Conservation (phyloP, 2,329 filamentous ascomycete species). For the Pestalotiopsis sp. region DNA sequence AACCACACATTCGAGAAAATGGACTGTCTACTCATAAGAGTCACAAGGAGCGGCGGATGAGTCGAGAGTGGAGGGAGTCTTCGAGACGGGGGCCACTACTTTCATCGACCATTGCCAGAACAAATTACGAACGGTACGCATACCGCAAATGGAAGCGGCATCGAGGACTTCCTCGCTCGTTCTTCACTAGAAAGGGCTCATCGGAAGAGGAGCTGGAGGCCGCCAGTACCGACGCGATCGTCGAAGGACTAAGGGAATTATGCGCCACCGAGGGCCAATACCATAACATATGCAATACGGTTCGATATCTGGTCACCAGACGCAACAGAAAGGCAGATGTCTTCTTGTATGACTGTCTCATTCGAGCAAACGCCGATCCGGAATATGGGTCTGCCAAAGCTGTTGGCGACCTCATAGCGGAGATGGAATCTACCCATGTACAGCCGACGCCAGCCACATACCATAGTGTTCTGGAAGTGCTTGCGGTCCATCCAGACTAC, state of each 20-base stretch:
- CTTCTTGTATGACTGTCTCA: constrained; percentile 71
- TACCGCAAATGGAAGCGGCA: constrained; percentile 16
- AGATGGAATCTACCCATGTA: constrained; percentile 67
- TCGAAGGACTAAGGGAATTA: constrained; percentile 46
- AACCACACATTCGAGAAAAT: neutral
- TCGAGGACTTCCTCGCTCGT: constrained; percentile 23
- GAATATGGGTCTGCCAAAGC: constrained; percentile 64
- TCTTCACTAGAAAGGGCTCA: constrained; percentile 21
- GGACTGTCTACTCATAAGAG: neutral
- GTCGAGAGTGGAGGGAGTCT: neutral
- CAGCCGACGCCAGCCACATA: constrained; percentile 66
- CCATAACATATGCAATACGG: constrained; percentile 41
- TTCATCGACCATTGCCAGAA: neutral
- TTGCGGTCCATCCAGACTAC: constrained; percentile 86
- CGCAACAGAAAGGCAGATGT: constrained; percentile 55
- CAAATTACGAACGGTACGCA: neutral
- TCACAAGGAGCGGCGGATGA: neutral
- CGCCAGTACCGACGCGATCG: constrained; percentile 39
- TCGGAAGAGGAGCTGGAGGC: constrained; percentile 22
- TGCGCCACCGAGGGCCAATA: constrained; percentile 37
- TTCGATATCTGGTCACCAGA: constrained; percentile 59
- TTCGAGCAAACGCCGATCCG: constrained; percentile 68
- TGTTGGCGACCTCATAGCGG: constrained; percentile 64
- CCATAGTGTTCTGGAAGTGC: constrained; percentile 68
- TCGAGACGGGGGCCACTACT: neutral